Evolutionary conservation across 2,329 filamentous ascomycete species (phyloP).

Genomic region (Calonectria honghensis): DNA sequence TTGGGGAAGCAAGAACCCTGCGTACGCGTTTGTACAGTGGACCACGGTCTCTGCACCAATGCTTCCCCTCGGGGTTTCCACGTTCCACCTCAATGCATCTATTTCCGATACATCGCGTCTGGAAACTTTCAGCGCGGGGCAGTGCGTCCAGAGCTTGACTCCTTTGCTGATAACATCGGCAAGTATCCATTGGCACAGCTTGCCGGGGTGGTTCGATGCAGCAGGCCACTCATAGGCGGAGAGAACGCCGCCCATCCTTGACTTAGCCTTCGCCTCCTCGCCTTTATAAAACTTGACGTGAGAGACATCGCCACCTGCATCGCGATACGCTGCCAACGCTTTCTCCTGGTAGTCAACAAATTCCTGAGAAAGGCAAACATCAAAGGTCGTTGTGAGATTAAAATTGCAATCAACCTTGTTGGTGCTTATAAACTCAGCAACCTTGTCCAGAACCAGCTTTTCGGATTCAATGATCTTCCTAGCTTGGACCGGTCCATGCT

Average conservation of each 20-base stretch:
- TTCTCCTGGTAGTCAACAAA: slow-evolving; percentile 63
- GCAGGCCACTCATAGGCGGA: slow-evolving; percentile 72
- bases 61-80: slow-evolving; percentile 18
- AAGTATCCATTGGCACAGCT: slow-evolving; percentile 69
- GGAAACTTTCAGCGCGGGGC: slow-evolving; percentile 12
- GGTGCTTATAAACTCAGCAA: slow-evolving; percentile 64
- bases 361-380: slow-evolving; percentile 68
- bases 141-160: slow-evolving; percentile 57
- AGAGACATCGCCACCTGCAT: slow-evolving; percentile 27
- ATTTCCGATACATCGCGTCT: background rate
- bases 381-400: slow-evolving; percentile 66
- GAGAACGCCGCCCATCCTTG: slow-evolving; percentile 61
- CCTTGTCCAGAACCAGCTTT: slow-evolving; percentile 49
- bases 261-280: slow-evolving; percentile 51
- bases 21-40: slow-evolving; percentile 36
- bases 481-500: slow-evolving; percentile 39
- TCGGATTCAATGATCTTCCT: slow-evolving; percentile 27
- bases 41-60: slow-evolving; percentile 37
- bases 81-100: background rate
- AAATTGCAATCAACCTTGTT: slow-evolving; percentile 67
- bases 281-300: slow-evolving; percentile 25
- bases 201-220: slow-evolving; percentile 69
- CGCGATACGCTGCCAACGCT: slow-evolving; percentile 52
- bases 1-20: slow-evolving; percentile 27
- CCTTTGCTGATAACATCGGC: slow-evolving; percentile 60